Conservation (phyloP, 75 land plant species). For the Selaginella moellendorffii region DNA sequence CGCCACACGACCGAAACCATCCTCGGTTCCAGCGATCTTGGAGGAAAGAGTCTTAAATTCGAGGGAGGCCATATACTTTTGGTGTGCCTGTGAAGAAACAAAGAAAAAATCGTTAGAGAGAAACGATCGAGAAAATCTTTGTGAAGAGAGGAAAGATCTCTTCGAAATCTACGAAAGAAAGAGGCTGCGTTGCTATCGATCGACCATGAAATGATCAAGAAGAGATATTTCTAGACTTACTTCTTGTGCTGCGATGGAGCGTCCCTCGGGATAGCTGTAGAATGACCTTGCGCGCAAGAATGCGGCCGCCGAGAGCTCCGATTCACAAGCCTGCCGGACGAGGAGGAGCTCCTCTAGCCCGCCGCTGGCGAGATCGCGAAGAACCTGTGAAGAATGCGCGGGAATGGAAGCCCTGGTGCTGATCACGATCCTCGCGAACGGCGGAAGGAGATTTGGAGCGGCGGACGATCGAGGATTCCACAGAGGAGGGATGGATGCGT, state of each 20-base stretch:
- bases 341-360: background rate
- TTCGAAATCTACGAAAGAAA: too few relatives aligned
- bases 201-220: too few relatives aligned
- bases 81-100: slow-evolving; percentile 21
- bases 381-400: too few relatives aligned
- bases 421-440: too few relatives aligned
- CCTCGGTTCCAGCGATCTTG: slow-evolving; percentile 37
- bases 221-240: background rate
- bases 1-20: slow-evolving; percentile 37
- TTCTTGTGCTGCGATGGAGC: slow-evolving; percentile 14
- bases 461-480: too few relatives aligned
- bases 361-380: too few relatives aligned
- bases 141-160: too few relatives aligned
- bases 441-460: too few relatives aligned
- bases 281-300: slow-evolving; percentile 13
- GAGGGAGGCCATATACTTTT: slow-evolving; percentile 36
- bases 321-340: background rate
- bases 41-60: slow-evolving; percentile 64
- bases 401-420: too few relatives aligned
- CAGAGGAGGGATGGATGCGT: background rate
- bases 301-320: slow-evolving; percentile 13
- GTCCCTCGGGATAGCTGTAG: slow-evolving; percentile 12
- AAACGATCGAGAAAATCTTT: too few relatives aligned
- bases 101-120: too few relatives aligned
- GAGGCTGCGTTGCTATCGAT: too few relatives aligned